phyloP scores from a whole-genome alignment of 352 stramenopile species.

The Phytophthora aleatoria region DNA sequence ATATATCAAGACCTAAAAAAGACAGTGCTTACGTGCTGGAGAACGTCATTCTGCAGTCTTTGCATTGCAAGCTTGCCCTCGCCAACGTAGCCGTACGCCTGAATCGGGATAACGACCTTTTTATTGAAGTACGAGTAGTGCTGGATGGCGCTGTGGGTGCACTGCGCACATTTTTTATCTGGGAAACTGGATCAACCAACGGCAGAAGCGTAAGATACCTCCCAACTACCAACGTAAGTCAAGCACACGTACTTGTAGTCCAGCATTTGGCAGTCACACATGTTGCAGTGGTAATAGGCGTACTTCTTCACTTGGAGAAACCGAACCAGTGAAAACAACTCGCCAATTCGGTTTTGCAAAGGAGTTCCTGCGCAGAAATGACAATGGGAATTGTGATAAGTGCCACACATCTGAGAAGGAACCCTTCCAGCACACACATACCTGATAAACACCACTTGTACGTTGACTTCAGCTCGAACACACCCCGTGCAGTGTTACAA shows the following conservation, averaged over 20 bases:
- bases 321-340: conserved; percentile 97
- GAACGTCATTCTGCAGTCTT: conserved; percentile 93
- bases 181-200: conserved; percentile 48
- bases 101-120: conserved; percentile 98
- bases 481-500: conserved; percentile 95
- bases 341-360: conserved; percentile 94
- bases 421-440: conserved; percentile 35
- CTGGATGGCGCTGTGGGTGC: conserved; percentile 93
- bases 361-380: conserved; percentile 72
- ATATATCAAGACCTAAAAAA: not conserved
- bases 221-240: not conserved
- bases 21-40: conserved; percentile 78
- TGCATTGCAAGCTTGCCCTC: conserved; percentile 96
- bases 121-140: conserved; percentile 99
- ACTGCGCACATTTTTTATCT: conserved; percentile 90
- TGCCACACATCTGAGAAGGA: not conserved
- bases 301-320: conserved; percentile 98
- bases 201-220: conserved; percentile 22
- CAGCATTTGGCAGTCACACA: conserved; percentile 95
- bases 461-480: conserved; percentile 96
- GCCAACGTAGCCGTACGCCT: conserved; percentile 93
- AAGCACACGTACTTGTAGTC: conserved; percentile 91
- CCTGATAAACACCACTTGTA: conserved; percentile 98
- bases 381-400: not conserved
- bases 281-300: conserved; percentile 97